A percentile compares a stretch with the other conserved stretches of the same genome.
Conservation (phyloP, 176 grass and related monocot genomes). For the Poa annua region DNA sequence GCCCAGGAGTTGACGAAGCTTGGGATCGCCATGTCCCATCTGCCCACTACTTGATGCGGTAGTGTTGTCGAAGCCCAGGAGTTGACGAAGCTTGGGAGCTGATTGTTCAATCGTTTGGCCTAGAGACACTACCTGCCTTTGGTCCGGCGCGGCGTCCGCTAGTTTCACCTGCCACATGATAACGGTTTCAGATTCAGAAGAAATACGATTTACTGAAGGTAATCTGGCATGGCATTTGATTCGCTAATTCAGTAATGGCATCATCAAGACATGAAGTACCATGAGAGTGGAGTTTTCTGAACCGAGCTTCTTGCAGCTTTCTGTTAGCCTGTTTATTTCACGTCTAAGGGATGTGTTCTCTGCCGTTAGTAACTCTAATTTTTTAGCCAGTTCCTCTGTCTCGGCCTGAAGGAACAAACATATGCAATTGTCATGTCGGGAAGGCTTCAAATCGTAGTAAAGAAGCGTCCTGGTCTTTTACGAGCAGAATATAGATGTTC, state of each 20-base stretch:
- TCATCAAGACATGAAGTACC: conserved; percentile 40
- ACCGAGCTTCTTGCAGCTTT: conserved; percentile 65
- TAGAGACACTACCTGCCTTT: not conserved
- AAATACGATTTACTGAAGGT: not conserved
- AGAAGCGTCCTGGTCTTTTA: not conserved
- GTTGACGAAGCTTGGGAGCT: not conserved
- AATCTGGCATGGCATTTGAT: not conserved
- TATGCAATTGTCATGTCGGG: not conserved
- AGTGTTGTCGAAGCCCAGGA: not conserved
- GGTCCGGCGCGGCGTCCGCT: not conserved
- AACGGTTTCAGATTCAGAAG: conserved; percentile 1
- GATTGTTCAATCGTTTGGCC: not conserved
- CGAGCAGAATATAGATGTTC: not conserved
- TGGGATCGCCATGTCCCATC: conserved; percentile 35
- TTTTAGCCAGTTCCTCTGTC: conserved; percentile 63
- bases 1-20: conserved; percentile 63
- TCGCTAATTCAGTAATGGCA: not conserved
- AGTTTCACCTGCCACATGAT: conserved; percentile 42
- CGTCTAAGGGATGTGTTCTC: conserved; percentile 65
- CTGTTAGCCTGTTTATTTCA: conserved; percentile 67
- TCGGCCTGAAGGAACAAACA: conserved; percentile 59
- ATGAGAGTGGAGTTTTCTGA: conserved; percentile 66
- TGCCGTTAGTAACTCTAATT: conserved; percentile 58
- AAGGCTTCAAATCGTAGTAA: conserved; percentile 5
- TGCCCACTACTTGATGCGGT: conserved; percentile 30